These are phyloP conservation scores for Colletotrichum sp. DNA, from an alignment of 2,329 filamentous ascomycete species.

Conservation along the genomic window DNA sequence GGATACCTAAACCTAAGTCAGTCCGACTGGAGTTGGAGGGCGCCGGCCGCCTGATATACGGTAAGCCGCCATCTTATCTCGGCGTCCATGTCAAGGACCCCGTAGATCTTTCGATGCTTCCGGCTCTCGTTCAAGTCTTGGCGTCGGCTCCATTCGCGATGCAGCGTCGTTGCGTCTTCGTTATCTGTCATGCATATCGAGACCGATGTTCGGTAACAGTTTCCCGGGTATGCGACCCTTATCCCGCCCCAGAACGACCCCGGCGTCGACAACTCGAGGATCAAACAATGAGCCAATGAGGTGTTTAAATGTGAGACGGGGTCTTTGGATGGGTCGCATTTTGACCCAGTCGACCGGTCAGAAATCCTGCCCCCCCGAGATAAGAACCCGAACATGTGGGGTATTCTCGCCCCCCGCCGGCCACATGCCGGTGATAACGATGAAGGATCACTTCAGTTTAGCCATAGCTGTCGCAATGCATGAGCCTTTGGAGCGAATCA, in stretches of 20 bases:
- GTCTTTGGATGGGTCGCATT: not conserved
- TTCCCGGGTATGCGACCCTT: not conserved
- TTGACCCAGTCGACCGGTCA: not conserved
- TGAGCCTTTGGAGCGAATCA: not conserved
- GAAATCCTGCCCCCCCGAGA: not conserved
- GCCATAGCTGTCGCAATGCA: not conserved
- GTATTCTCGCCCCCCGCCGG: not conserved
- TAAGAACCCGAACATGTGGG: not conserved
- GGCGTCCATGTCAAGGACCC: too few species aligned
- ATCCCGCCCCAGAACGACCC: not conserved
- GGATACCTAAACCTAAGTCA: not conserved
- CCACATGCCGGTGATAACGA: not conserved
- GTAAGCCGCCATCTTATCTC: not conserved
- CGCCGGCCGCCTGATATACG: not conserved
- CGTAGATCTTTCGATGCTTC: not conserved
- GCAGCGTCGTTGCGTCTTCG: not conserved
- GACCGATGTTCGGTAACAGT: not conserved
- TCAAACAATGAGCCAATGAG: not conserved
- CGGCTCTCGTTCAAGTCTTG: not conserved
- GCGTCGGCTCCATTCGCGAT: not conserved
- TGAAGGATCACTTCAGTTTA: not conserved
- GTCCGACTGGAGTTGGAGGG: not conserved
- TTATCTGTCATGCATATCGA: not conserved
- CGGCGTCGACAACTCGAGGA: not conserved
- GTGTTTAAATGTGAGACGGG: not conserved